These are phyloP conservation scores for Durotheca rogersii DNA, from an alignment of 495 filamentous ascomycete genomes.

Conservation along the genomic window DNA sequence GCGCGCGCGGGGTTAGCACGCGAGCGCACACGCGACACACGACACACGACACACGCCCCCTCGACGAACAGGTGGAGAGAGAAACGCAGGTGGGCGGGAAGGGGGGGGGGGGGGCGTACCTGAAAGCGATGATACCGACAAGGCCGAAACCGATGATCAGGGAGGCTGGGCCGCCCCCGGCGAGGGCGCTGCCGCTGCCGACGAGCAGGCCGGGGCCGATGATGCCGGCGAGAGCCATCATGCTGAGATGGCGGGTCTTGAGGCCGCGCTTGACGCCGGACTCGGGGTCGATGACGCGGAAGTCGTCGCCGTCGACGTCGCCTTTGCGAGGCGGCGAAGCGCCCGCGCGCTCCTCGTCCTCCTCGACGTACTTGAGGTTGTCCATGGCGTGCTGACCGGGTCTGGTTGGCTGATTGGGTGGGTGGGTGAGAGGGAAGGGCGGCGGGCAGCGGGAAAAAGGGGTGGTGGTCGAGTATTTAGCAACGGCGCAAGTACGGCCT, in stretches of 20 bases:
- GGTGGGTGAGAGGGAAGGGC: too few species aligned
- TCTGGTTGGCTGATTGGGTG: too few species aligned
- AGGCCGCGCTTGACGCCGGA: conserved; percentile 55
- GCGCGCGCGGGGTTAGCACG: background rate
- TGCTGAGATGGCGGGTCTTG: conserved; percentile 68
- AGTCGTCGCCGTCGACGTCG: conserved; percentile 38
- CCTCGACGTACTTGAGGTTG: conserved; percentile 18
- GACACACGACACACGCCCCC: too few species aligned
- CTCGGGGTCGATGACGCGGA: conserved; percentile 47
- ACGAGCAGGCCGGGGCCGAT: conserved; percentile 57
- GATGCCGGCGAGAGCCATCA: conserved; percentile 67
- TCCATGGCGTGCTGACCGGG: too few species aligned
- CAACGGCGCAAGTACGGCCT: too few species aligned
- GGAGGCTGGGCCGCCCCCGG: conserved; percentile 61
- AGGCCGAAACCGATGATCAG: conserved; percentile 65
- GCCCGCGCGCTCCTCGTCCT: conserved; percentile 7
- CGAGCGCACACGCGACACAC: too few species aligned
- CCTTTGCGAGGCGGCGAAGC: too few species aligned
- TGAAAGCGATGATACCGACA: conserved; percentile 67
- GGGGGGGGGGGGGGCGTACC: conserved; percentile 27
- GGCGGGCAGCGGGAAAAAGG: too few species aligned
- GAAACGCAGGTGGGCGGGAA: too few species aligned
- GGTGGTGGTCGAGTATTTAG: too few species aligned
- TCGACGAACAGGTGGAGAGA: too few species aligned
- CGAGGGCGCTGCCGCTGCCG: conserved; percentile 62